Conservation (phyloP, 1,139 yeast genomes). For the Debaryomycetaceae sp. region DNA sequence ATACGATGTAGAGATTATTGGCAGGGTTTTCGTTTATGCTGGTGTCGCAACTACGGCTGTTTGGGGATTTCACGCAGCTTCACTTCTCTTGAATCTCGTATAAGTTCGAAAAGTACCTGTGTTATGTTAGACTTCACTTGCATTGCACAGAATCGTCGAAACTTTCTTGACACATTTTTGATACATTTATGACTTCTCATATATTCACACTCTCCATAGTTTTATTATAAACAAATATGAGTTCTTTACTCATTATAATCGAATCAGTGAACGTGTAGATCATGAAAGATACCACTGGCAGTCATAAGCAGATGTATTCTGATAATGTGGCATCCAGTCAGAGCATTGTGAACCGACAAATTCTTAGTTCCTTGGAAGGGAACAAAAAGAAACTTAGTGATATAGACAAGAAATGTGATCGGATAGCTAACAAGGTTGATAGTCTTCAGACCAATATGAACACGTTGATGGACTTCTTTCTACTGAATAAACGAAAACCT, state of each 20-base stretch:
- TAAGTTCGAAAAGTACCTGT: conserved; percentile 9
- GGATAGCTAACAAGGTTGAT: background rate
- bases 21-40: conserved; percentile 69
- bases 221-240: background rate
- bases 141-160: background rate
- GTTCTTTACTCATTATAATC: background rate
- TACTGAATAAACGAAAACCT: background rate
- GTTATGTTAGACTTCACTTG: background rate
- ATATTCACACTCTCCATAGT: background rate
- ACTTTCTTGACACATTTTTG: background rate
- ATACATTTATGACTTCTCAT: background rate
- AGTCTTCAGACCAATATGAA: background rate
- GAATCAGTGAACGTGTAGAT: background rate
- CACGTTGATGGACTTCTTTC: background rate
- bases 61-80: conserved; percentile 32
- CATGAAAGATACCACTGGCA: background rate
- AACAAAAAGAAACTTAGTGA: background rate
- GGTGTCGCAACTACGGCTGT: conserved; percentile 57
- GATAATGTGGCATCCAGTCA: background rate
- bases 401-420: background rate
- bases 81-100: conserved; percentile 13
- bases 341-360: background rate
- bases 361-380: background rate
- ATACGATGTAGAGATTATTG: conserved; percentile 71
- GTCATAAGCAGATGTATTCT: background rate